Evolutionary conservation across 2,329 filamentous ascomycete species (phyloP).

Genomic region (Passalora sequoiae): DNA sequence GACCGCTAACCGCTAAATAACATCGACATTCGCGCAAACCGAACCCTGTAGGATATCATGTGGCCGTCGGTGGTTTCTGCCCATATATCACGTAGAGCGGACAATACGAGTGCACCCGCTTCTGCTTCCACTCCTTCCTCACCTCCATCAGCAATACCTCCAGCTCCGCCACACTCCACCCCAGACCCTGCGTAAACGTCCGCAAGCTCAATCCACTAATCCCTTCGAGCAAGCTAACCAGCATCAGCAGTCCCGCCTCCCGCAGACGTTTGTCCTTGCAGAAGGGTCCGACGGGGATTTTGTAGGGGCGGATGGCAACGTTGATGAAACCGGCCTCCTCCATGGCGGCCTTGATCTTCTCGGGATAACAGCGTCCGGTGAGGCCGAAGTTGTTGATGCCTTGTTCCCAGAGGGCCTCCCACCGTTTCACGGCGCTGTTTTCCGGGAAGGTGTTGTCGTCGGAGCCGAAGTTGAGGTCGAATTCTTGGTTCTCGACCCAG

Average conservation of each 20-base stretch:
- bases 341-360: constrained; percentile 34
- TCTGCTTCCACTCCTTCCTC: constrained; percentile 24
- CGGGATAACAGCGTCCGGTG: constrained; percentile 24
- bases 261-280: constrained; percentile 26
- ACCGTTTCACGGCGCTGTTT: constrained; percentile 17
- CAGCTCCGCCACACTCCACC: constrained; percentile 28
- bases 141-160: constrained; percentile 28
- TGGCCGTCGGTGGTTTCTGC: too few relatives aligned
- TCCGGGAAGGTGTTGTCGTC: constrained; percentile 24
- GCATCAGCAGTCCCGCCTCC: constrained; percentile 24
- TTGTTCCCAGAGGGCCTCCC: constrained; percentile 24
- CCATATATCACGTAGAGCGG: too few relatives aligned
- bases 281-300: constrained; percentile 30
- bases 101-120: constrained; percentile 26
- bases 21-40: too few relatives aligned
- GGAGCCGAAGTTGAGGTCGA: constrained; percentile 25
- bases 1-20: too few relatives aligned
- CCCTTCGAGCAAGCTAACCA: constrained; percentile 26
- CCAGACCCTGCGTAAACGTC: constrained; percentile 26
- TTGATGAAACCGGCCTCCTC: constrained; percentile 33
- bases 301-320: constrained; percentile 26
- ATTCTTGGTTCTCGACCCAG: constrained; percentile 40
- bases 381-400: constrained; percentile 23
- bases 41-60: too few relatives aligned
- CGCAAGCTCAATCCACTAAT: constrained; percentile 25